Evolutionary conservation across 805 yeast genomes (phyloP).

Genomic region (Torulaspora franciscae): DNA sequence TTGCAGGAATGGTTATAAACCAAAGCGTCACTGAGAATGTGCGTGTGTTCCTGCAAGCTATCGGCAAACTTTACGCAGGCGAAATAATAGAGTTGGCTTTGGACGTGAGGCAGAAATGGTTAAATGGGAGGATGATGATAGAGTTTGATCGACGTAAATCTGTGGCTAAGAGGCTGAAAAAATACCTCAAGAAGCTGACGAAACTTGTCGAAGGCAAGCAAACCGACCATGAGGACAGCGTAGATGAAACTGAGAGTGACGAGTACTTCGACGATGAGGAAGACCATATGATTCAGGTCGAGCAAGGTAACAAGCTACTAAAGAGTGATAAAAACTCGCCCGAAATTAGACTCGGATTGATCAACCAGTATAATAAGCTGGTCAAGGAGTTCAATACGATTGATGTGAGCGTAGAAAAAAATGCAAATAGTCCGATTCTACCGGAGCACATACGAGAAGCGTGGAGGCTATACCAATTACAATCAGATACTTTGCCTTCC

Average conservation of each 20-base stretch:
- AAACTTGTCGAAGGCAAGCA: slow-evolving; percentile 17
- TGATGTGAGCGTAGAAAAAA: slow-evolving; percentile 34
- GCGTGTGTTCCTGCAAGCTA: slow-evolving; percentile 76
- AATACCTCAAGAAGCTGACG: slow-evolving; percentile 37
- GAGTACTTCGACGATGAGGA: slow-evolving; percentile 32
- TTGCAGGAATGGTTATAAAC: slow-evolving; percentile 72
- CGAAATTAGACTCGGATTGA: slow-evolving; percentile 24
- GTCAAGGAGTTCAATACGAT: slow-evolving; percentile 29
- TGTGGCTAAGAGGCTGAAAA: slow-evolving; percentile 32
- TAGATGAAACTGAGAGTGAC: slow-evolving; percentile 31
- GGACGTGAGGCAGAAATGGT: slow-evolving; percentile 57
- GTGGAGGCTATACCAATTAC: slow-evolving; percentile 69
- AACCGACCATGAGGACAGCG: slow-evolving; percentile 21
- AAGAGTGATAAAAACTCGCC: slow-evolving; percentile 26
- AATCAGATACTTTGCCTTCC: slow-evolving; percentile 56
- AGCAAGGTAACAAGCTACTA: slow-evolving; percentile 25
- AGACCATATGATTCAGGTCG: slow-evolving; percentile 18
- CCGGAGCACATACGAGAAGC: slow-evolving; percentile 89
- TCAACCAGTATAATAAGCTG: slow-evolving; percentile 32
- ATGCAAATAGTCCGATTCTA: slow-evolving; percentile 53
- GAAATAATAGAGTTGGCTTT: slow-evolving; percentile 81
- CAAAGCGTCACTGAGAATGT: slow-evolving; percentile 77
- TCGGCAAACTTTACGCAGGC: slow-evolving; percentile 84
- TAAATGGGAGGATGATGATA: slow-evolving; percentile 39
- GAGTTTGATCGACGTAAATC: slow-evolving; percentile 42